Evolutionary conservation across 805 yeast genomes (phyloP), one percentile per base, ranked within the genome.

Genomic region (Zygosaccharomyces pseudorouxii): DNA sequence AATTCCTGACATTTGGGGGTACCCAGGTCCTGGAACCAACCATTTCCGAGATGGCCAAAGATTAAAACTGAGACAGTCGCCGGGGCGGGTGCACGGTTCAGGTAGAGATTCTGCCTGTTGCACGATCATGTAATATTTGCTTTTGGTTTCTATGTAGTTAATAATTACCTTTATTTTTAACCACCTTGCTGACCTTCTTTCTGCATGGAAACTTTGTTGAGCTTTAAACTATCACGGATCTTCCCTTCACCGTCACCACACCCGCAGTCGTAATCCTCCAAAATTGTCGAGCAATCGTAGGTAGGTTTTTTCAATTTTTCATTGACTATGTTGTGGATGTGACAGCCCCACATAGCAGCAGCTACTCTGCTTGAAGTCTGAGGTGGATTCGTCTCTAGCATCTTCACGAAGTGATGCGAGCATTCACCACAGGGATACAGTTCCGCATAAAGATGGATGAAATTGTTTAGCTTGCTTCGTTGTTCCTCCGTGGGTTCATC

Each of bases 361-460:
- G 80, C 77, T 52, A 81, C 80, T 49, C 96, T 75, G 19, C 85
- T 76, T 6, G 80, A 73, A 3, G 84, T 75, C 61, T 93, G 99
- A 2, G 96, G 97, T 1, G 99, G 98, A 60, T 73, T 82, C 58
- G 84, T 75, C 48, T 71, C 61, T 48, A 93, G 68, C 55, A 92
- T 69, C 61, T 78, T 69, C 54, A 78, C 84, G 67, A 93, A 93
- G 67, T 93, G 98, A 55, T 87, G 74, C 0, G 99, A 97, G 69
- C 98, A 93, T 64, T 92, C 97, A 3, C 96, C 96, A 69, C 98
- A 92, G 0, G 99, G 99, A 55, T 93, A 93, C 8, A 93, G 92
- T 58, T 90, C 88, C 1, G 93, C 89, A 70, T 90, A 93, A 30
- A 87, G 71, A 19, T 79, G 69, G 18, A 93, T 75, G 64, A 82